A percentile compares a stretch with the other conserved stretches of the same genome.
phyloP scores from a whole-genome alignment of 148 eudicot species.

The Cornus controversa region DNA sequence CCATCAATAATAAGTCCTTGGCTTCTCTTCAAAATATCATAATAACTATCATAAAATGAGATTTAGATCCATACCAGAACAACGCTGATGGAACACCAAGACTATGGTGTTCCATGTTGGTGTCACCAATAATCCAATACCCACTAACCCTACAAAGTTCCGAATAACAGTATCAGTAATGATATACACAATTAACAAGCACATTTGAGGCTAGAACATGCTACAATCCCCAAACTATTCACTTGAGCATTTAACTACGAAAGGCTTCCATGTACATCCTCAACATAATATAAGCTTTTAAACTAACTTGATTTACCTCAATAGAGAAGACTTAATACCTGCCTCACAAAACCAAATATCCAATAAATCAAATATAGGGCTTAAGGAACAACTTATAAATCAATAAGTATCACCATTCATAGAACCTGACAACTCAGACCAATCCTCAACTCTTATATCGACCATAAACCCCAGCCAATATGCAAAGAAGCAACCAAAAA shows the following conservation, averaged over 20 bases:
- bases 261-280: slow-evolving; percentile 11
- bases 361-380: slow-evolving; percentile 1
- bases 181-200: slow-evolving; percentile 16
- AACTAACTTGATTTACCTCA: slow-evolving; percentile 13
- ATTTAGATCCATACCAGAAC: slow-evolving; percentile 35
- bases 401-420: not conserved
- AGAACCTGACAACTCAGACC: not conserved
- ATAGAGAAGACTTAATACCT: slow-evolving; percentile 3
- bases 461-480: not conserved
- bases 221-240: not conserved
- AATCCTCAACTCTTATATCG: not conserved
- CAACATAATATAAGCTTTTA: not conserved
- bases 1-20: not conserved
- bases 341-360: slow-evolving; percentile 18
- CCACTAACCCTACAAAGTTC: slow-evolving; percentile 21
- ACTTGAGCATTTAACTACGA: slow-evolving; percentile 5
- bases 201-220: slow-evolving; percentile 3
- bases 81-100: slow-evolving; percentile 39
- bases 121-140: slow-evolving; percentile 7
- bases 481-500: slow-evolving; percentile 1
- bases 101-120: slow-evolving; percentile 24
- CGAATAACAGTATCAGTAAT: slow-evolving; percentile 24
- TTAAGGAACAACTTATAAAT: slow-evolving; percentile 18
- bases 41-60: slow-evolving; percentile 5
- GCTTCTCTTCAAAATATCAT: not conserved